Percentiles rank a stretch among this genome's conserved stretches.
These are phyloP conservation scores for Termitomyces sp. DNA, from an alignment of 768 basidiomycete genomes.

Conservation along the genomic window DNA sequence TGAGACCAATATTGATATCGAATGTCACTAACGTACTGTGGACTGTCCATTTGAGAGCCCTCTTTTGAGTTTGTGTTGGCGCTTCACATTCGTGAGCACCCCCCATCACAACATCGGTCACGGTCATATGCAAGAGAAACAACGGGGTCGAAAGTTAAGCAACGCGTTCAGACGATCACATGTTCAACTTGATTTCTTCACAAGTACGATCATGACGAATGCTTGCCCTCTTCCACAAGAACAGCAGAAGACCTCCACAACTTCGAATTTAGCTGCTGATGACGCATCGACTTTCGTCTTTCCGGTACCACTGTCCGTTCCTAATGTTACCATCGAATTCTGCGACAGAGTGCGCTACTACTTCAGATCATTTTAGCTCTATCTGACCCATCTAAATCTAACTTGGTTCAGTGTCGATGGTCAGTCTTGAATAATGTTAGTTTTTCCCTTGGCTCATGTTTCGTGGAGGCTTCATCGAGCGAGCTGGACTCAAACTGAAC, in stretches of 20 bases:
- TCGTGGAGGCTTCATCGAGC: conserved; percentile 80
- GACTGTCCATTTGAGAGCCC: conserved; percentile 48
- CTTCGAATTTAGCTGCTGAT: conserved; percentile 12
- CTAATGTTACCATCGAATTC: conserved; percentile 82
- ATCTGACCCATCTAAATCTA: not conserved
- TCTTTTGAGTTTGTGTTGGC: not conserved
- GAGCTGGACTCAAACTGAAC: conserved; percentile 89
- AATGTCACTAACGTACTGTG: conserved; percentile 36
- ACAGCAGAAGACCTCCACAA: not conserved
- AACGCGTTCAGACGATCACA: conserved; percentile 45
- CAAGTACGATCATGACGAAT: not conserved
- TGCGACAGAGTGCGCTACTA: conserved; percentile 73
- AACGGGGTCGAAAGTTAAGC: conserved; percentile 19
- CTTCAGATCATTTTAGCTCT: not conserved
- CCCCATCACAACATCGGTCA: conserved; percentile 11
- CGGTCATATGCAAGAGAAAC: conserved; percentile 1
- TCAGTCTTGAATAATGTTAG: conserved; percentile 24
- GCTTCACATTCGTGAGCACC: conserved; percentile 2
- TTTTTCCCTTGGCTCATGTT: not conserved
- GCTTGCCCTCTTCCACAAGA: conserved; percentile 1
- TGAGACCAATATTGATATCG: not conserved
- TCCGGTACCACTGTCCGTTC: conserved; percentile 35
- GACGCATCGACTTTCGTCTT: conserved; percentile 53
- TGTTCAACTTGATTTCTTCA: conserved; percentile 9
- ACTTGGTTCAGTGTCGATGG: conserved; percentile 67